Evolutionary conservation across 495 filamentous ascomycete genomes (phyloP).

Genomic region (Mycothermus thermophilus): DNA sequence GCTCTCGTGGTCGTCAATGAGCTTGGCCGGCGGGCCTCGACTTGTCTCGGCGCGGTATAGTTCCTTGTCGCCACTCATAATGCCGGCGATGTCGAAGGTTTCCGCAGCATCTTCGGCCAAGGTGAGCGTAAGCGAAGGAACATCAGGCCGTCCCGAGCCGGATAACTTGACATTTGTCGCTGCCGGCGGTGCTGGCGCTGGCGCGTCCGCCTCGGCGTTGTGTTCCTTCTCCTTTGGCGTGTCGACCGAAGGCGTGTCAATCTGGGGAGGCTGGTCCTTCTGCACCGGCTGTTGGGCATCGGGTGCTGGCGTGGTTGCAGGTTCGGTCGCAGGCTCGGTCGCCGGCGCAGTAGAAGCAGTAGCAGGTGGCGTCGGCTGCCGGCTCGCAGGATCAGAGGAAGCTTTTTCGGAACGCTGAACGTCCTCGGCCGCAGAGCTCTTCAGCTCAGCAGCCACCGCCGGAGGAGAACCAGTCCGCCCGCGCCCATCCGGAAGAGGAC

Average conservation of each 20-base stretch:
- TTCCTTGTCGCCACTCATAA: slow-evolving; percentile 1
- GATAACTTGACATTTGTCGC: neutral
- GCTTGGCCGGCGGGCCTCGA: slow-evolving; percentile 3
- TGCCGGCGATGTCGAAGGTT: slow-evolving; percentile 3
- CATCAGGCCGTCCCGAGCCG: no score
- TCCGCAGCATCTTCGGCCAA: slow-evolving; percentile 2
- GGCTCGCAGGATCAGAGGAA: no score
- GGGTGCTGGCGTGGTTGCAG: neutral
- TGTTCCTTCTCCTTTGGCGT: no score
- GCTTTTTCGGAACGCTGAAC: no score
- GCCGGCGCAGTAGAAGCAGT: no score
- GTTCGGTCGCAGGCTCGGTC: neutral
- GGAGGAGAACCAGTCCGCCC: slow-evolving; percentile 1
- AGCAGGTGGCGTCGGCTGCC: no score
- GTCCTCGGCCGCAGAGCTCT: no score
- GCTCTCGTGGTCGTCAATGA: slow-evolving; percentile 7
- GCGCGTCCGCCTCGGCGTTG: no score
- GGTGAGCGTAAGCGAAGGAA: no score
- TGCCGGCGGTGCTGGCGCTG: neutral
- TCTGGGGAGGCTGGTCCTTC: no score
- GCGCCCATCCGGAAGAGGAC: neutral
- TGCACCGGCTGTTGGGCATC: neutral
- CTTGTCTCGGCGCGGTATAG: neutral
- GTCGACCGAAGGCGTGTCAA: no score
- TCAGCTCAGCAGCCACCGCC: no score